Conservation (phyloP, 78 protist genomes). For the Trichosphaerium sp. region DNA sequence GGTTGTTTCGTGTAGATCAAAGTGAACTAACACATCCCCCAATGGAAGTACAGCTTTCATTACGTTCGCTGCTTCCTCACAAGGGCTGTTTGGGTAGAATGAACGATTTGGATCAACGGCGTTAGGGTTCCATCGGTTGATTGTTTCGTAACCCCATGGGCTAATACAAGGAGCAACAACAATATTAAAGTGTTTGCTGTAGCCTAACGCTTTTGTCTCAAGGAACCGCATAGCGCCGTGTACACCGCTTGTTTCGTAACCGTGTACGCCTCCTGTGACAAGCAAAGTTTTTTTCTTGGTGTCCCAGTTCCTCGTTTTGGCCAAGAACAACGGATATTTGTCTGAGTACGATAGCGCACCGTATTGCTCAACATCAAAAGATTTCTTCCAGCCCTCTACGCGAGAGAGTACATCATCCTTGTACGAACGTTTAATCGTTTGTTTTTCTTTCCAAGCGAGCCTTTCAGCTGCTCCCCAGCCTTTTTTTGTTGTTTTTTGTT, state of each 20-base stretch:
- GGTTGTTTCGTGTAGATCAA: slow-evolving; percentile 37
- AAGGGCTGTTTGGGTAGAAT: neutral
- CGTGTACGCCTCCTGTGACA: slow-evolving; percentile 36
- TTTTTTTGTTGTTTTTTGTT: no score
- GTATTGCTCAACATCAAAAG: no score
- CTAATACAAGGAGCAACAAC: slow-evolving; percentile 19
- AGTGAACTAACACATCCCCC: neutral
- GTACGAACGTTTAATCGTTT: no score
- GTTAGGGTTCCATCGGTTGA: slow-evolving; percentile 15
- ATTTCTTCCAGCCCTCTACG: no score
- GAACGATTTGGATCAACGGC: slow-evolving; percentile 33
- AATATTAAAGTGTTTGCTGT: neutral
- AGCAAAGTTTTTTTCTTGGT: neutral
- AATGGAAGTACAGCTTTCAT: neutral
- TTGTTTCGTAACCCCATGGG: slow-evolving; percentile 34
- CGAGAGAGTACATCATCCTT: no score
- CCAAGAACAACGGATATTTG: no score
- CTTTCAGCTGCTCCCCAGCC: no score
- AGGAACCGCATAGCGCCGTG: slow-evolving; percentile 26
- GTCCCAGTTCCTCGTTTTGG: no score
- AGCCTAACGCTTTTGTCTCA: neutral
- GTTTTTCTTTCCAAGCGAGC: no score
- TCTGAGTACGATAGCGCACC: no score
- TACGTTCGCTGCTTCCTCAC: neutral
- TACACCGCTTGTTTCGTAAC: slow-evolving; percentile 35